These are phyloP conservation scores for Penicillium sp. DNA, from an alignment of 2,329 filamentous ascomycete genomes.

Conservation along the genomic window DNA sequence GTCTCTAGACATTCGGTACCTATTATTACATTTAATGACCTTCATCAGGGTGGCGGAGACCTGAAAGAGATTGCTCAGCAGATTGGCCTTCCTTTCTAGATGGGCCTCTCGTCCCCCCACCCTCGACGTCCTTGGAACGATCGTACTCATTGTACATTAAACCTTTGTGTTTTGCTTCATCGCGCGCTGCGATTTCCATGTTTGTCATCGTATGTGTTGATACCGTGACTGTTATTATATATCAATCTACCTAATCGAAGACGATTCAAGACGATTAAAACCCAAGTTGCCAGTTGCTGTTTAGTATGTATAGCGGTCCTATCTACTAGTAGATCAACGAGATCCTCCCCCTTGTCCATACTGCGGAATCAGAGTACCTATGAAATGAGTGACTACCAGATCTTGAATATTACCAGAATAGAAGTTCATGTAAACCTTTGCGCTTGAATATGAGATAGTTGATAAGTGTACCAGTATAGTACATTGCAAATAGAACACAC, in stretches of 20 bases:
- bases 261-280: conserved; percentile 3
- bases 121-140: conserved; percentile 14
- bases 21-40: conserved; percentile 20
- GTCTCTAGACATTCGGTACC: conserved; percentile 1
- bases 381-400: background rate
- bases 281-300: background rate
- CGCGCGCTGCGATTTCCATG: background rate
- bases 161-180: conserved; percentile 12
- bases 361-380: background rate
- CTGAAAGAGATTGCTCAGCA: background rate
- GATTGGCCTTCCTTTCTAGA: background rate
- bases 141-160: conserved; percentile 24
- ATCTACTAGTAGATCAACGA: background rate
- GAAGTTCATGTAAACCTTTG: background rate
- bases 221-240: conserved; percentile 15
- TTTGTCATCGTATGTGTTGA: conserved; percentile 13
- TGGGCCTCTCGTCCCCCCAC: background rate
- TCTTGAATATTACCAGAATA: background rate
- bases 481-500: conserved; percentile 22
- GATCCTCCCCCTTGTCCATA: background rate
- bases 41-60: conserved; percentile 8
- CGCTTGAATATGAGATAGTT: conserved; percentile 8
- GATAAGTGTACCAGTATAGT: conserved; percentile 23
- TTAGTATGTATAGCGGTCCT: background rate
- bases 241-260: conserved; percentile 18